Conservation (phyloP, 106 monocot species). For the Dioscorea zingiberensis region DNA sequence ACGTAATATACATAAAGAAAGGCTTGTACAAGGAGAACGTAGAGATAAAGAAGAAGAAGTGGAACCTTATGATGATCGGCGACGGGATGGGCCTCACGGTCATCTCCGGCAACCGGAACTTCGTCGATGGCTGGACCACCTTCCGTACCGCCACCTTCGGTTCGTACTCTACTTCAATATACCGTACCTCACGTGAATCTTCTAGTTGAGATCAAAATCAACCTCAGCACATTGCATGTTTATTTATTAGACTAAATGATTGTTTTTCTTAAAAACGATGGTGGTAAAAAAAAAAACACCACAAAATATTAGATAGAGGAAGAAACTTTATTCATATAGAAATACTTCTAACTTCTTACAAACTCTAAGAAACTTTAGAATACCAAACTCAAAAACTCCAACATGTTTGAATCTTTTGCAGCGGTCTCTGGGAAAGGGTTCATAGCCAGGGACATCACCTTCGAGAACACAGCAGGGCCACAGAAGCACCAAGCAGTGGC, state of each 20-base stretch:
- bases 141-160: constrained; percentile 33
- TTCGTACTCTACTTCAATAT: background rate
- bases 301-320: no score
- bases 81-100: constrained; percentile 28
- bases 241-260: no score
- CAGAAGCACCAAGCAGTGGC: background rate
- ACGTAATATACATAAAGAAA: constrained; percentile 30
- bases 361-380: no score
- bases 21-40: constrained; percentile 38
- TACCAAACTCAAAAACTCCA: no score
- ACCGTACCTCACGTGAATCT: no score
- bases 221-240: no score
- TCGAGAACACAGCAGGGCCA: background rate
- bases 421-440: constrained; percentile 26
- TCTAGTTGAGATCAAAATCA: background rate
- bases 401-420: no score
- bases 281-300: no score
- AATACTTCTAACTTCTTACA: no score
- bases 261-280: no score
- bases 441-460: constrained; percentile 4
- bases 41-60: constrained; percentile 21
- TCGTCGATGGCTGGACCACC: constrained; percentile 20
- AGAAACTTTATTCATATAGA: no score
- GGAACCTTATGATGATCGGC: constrained; percentile 32
- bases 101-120: constrained; percentile 23